Percentiles rank a stretch among this genome's conserved stretches.
These are phyloP conservation scores for Magnusiomyces suaveolens DNA, from an alignment of 1,139 yeast species.

Conservation along the genomic window DNA sequence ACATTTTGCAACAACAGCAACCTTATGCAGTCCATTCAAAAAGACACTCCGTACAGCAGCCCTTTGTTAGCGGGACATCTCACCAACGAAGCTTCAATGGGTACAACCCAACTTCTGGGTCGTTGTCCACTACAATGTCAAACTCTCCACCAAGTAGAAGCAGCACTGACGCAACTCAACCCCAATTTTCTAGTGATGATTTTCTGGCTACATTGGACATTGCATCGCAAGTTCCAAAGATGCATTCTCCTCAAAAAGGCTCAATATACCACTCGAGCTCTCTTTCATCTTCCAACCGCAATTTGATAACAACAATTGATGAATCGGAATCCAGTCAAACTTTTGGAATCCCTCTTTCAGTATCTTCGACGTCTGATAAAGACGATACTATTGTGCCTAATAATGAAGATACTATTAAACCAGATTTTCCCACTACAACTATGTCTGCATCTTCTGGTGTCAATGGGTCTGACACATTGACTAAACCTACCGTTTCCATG, in stretches of 20 bases:
- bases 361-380: neutral
- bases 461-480: neutral
- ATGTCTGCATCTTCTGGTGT: neutral
- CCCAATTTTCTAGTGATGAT: neutral
- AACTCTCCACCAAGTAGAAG: neutral
- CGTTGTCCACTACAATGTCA: neutral
- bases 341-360: neutral
- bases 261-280: neutral
- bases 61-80: neutral
- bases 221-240: neutral
- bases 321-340: neutral
- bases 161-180: neutral
- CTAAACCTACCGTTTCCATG: slow-evolving; percentile 2
- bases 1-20: neutral
- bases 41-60: neutral
- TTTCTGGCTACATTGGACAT: neutral
- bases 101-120: neutral
- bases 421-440: neutral
- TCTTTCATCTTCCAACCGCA: neutral
- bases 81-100: neutral
- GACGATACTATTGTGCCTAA: neutral
- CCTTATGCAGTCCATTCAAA: neutral
- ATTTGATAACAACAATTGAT: neutral
- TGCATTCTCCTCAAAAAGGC: neutral
- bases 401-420: neutral